Conservation (phyloP, 1,284 basidiomycete genomes). For the Melanopsichium pennsylvanicum region DNA sequence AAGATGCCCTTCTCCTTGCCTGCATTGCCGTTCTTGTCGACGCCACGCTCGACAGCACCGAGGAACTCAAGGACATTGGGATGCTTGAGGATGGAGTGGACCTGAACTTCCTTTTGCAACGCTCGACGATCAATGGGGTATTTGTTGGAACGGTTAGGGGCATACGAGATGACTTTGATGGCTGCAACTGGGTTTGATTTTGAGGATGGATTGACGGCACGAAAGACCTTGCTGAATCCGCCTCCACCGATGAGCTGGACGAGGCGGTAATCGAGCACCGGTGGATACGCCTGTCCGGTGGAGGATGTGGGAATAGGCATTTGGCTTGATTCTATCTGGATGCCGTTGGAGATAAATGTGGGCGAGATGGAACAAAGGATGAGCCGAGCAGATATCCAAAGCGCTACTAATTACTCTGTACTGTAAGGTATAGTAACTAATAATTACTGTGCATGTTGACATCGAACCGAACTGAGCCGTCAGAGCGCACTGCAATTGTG, state of each 20-base stretch:
- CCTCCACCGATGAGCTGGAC: slow-evolving; percentile 64
- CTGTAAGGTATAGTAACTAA: too few relatives aligned
- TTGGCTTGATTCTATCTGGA: too few relatives aligned
- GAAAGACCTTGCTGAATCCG: slow-evolving; percentile 63
- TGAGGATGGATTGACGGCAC: slow-evolving; percentile 52
- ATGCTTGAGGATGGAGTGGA: slow-evolving; percentile 85
- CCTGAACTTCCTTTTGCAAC: slow-evolving; percentile 84
- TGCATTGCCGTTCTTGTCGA: slow-evolving; percentile 36
- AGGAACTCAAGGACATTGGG: slow-evolving; percentile 84
- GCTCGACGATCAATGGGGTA: slow-evolving; percentile 62
- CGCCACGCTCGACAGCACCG: slow-evolving; percentile 69
- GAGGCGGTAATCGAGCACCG: slow-evolving; percentile 60
- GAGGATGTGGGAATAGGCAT: slow-evolving; percentile 61
- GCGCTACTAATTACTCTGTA: too few relatives aligned
- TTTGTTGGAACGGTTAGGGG: slow-evolving; percentile 48
- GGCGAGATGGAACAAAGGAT: background rate
- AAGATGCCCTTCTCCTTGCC: slow-evolving; percentile 40
- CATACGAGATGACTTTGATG: slow-evolving; percentile 64
- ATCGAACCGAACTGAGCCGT: too few relatives aligned
- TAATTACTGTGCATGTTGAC: too few relatives aligned
- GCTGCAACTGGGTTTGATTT: slow-evolving; percentile 55
- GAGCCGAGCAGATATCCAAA: too few relatives aligned
- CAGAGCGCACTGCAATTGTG: too few relatives aligned
- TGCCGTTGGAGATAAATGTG: too few relatives aligned
- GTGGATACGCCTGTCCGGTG: slow-evolving; percentile 59